Evolutionary conservation across 208 protist species (phyloP).

Genomic region (Acanthamoeba lenticulata): DNA sequence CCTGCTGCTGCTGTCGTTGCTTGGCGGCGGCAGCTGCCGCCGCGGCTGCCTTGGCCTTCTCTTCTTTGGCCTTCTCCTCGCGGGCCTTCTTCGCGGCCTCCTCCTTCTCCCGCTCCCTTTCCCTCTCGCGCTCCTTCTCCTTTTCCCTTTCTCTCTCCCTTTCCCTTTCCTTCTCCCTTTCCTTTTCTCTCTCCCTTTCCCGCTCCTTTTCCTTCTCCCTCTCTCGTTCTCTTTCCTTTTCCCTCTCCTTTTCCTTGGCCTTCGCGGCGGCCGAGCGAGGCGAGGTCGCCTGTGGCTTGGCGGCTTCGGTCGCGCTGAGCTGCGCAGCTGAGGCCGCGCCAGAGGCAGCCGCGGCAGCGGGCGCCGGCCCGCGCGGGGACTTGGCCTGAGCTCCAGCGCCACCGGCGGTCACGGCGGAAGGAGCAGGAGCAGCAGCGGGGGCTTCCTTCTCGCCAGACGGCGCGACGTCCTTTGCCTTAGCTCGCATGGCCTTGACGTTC

Average conservation of each 20-base stretch:
- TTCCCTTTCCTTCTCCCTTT: neutral
- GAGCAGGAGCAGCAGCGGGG: neutral
- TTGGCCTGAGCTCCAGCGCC: no score
- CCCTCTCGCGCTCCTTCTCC: neutral
- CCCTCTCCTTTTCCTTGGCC: neutral
- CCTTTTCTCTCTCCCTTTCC: neutral
- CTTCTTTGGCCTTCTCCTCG: no score
- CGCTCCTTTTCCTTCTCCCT: neutral
- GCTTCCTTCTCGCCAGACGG: neutral
- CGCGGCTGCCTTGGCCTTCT: no score
- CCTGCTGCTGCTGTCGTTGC: neutral
- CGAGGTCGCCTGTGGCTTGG: neutral
- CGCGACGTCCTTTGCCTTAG: neutral
- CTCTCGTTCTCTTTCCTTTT: neutral
- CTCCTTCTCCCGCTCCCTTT: neutral
- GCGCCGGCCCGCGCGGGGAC: neutral
- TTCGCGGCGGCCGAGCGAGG: neutral
- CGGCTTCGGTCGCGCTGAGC: no score
- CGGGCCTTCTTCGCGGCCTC: neutral
- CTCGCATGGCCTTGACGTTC: neutral
- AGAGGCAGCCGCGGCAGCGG: neutral
- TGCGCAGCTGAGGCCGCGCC: neutral
- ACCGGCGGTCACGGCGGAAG: no score
- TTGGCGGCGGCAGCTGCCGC: neutral
- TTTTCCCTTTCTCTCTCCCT: neutral